Percentiles rank a stretch among this genome's conserved stretches.
phyloP scores from a whole-genome alignment of 108 stramenopile species.

The Cyclostephanos tholiformis region DNA sequence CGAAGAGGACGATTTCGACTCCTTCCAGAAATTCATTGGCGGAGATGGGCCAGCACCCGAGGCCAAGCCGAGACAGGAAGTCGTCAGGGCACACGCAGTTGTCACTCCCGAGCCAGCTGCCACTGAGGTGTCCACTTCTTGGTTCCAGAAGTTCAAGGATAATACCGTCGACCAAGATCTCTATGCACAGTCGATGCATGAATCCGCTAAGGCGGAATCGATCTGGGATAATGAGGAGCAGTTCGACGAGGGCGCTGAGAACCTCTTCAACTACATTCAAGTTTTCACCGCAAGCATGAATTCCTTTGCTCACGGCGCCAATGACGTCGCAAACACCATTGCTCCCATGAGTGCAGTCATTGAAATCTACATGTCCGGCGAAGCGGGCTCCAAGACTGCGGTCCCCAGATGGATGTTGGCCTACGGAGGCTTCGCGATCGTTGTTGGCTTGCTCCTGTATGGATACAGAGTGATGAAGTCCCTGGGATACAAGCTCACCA shows the following conservation, averaged over 20 bases:
- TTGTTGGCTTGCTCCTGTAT: slow-evolving; percentile 59
- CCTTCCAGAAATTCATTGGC: background rate
- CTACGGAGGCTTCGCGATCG: slow-evolving; percentile 61
- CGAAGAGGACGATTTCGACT: background rate
- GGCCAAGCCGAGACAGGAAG: background rate
- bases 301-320: slow-evolving; percentile 79
- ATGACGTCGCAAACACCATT: slow-evolving; percentile 76
- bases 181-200: slow-evolving; percentile 5
- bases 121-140: background rate
- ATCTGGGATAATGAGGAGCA: slow-evolving; percentile 59
- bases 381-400: slow-evolving; percentile 18
- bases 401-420: slow-evolving; percentile 66
- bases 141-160: background rate
- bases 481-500: slow-evolving; percentile 57
- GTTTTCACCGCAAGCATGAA: slow-evolving; percentile 72
- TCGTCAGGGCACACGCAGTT: background rate
- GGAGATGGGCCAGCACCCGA: background rate
- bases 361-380: slow-evolving; percentile 53
- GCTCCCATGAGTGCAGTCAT: slow-evolving; percentile 66
- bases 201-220: slow-evolving; percentile 33
- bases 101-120: background rate
- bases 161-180: slow-evolving; percentile 23
- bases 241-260: slow-evolving; percentile 57
- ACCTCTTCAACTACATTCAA: slow-evolving; percentile 66
- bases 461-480: slow-evolving; percentile 60